phyloP scores from a whole-genome alignment of 2,329 filamentous ascomycete genomes.

The Xylariaceae sp. region DNA sequence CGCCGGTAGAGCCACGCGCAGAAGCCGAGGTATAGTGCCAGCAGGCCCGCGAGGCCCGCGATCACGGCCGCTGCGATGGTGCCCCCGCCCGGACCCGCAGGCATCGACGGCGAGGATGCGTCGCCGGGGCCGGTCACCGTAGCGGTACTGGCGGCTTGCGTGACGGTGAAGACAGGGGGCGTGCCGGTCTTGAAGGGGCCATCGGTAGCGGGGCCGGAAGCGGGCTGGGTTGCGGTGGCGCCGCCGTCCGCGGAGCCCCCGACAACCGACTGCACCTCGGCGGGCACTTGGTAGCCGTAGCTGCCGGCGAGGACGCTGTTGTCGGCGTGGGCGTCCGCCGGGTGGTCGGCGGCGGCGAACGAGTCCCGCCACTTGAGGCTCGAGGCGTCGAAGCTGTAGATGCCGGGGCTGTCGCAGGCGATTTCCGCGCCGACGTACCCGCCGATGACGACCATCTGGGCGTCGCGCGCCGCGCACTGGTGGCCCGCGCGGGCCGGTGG shows the following conservation, averaged over 20 bases:
- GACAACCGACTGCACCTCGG: conserved; percentile 62
- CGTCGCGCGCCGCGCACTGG: conserved; percentile 69
- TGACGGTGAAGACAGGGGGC: conserved; percentile 70
- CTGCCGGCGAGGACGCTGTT: conserved; percentile 58
- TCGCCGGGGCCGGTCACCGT: conserved; percentile 43
- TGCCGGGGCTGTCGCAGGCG: conserved; percentile 67
- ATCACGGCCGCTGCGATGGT: conserved; percentile 57
- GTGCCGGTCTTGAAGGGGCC: conserved; percentile 73
- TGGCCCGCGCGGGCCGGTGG: conserved; percentile 69
- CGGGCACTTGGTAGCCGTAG: conserved; percentile 68
- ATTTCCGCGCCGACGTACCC: conserved; percentile 66
- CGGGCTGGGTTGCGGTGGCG: conserved; percentile 68
- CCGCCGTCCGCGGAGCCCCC: conserved; percentile 63
- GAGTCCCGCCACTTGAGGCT: conserved; percentile 63
- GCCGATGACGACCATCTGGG: conserved; percentile 71
- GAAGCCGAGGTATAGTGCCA: conserved; percentile 69
- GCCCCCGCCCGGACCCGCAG: conserved; percentile 38
- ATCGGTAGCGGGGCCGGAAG: conserved; percentile 61
- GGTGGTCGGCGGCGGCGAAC: conserved; percentile 61
- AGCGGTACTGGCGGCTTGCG: conserved; percentile 51
- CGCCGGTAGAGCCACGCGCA: conserved; percentile 74
- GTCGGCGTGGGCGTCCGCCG: conserved; percentile 51
- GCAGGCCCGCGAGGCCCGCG: conserved; percentile 65
- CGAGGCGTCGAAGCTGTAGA: conserved; percentile 75
- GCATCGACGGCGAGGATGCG: background rate